Base-by-base conservation (phyloP, 2,329 filamentous ascomycete species). In the Aspergillus glaucus region DNA sequence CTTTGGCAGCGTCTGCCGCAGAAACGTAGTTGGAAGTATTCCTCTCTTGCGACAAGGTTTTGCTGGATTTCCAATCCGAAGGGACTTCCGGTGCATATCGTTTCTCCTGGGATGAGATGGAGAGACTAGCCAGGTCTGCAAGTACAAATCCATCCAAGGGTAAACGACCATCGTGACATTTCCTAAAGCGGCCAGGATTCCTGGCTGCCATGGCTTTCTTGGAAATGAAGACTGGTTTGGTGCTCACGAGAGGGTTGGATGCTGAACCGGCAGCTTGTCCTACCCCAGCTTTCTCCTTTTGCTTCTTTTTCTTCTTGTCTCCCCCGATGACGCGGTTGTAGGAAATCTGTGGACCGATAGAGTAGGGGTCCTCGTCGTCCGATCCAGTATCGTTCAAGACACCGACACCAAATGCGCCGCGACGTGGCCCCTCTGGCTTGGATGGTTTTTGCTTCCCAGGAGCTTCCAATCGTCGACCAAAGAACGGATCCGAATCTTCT, bases 291-390 rank as follows among this genome's bases (percentile, higher is more conserved):
- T 40, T 40, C 19, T 40, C 37, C 50, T 76, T 76, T 39, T 55
- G 32, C 50, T 80, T 81, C 62, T 85, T 84, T 59, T 80, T 87
- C 64, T 88, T 91, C 65, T 88, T 95, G 54, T 91, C 86, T 0
- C 85, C 86, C 15, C 88, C 90, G 51, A 96, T 81, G 4, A 85
- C 78, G 37, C 84, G 81, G 59, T 88, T 95, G 68, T 95, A 95
- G 10, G 85, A 88, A 64, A 96, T 94, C 56, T 84, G 86, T 0
- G 93, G 93, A 0, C 92, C 92, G 46, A 97, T 85, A 50, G 92
- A 87, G 63, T 95, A 97, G 0, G 89, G 87, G 61, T 96, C 91
- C 60, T 97, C 93, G 42, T 96, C 91, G 57, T 97, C 93, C 4
- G 92, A 96, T 9, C 90, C 91, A 17, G 85, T 93, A 57, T 96